Conservation (phyloP, 2,329 filamentous ascomycete species). For the Penicillium sp. region DNA sequence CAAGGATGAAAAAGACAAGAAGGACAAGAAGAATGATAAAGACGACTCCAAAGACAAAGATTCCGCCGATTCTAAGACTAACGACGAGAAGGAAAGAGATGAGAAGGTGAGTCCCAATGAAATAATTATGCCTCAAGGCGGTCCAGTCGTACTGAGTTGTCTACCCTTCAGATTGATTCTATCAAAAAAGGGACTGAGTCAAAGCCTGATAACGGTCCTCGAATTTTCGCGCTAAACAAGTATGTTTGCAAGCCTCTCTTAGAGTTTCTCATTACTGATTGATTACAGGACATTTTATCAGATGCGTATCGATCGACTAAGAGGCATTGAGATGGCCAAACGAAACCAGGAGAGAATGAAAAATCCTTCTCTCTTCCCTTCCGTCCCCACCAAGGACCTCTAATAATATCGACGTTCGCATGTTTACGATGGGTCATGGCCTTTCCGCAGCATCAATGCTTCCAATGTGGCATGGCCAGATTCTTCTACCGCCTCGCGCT, state of each 20-base stretch:
- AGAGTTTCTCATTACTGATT: background rate
- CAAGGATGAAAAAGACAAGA: constrained; percentile 57
- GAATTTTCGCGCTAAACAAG: constrained; percentile 85
- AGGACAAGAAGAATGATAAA: constrained; percentile 50
- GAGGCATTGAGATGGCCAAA: constrained; percentile 78
- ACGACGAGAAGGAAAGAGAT: constrained; percentile 55
- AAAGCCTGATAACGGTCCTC: constrained; percentile 68
- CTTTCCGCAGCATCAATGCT: background rate
- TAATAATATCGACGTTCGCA: constrained; percentile 16
- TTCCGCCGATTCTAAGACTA: constrained; percentile 46
- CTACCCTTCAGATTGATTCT: constrained; percentile 42
- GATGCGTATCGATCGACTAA: constrained; percentile 78
- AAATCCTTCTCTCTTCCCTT: constrained; percentile 81
- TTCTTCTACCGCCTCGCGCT: background rate
- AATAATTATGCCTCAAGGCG: constrained; percentile 10
- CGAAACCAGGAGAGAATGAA: constrained; percentile 80
- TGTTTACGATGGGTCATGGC: background rate
- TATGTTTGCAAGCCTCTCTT: constrained; percentile 46
- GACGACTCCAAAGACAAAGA: constrained; percentile 50
- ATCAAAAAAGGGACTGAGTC: constrained; percentile 53
- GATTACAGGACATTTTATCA: constrained; percentile 77
- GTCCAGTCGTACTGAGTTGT: constrained; percentile 6
- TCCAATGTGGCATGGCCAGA: background rate
- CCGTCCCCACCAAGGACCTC: constrained; percentile 71
- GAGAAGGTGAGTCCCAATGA: constrained; percentile 55